These are phyloP conservation scores for Debaryomyces singareniensis DNA, from an alignment of 1,139 yeast genomes.

Conservation along the genomic window DNA sequence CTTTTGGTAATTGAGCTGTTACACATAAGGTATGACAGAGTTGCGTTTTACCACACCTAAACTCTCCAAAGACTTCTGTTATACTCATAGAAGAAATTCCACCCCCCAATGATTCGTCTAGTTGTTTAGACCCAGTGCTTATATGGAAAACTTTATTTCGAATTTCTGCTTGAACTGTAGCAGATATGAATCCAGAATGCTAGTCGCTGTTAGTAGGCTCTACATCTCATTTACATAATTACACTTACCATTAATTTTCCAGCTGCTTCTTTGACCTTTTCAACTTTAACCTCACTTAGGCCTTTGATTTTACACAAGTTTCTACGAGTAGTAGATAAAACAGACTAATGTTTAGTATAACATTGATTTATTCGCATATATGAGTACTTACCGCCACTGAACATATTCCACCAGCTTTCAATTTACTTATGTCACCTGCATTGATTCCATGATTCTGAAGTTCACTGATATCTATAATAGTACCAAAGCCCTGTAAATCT, in stretches of 20 bases:
- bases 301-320: conserved; percentile 49
- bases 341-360: conserved; percentile 26
- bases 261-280: conserved; percentile 58
- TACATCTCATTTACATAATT: background rate
- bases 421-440: conserved; percentile 50
- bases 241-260: conserved; percentile 30
- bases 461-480: conserved; percentile 42
- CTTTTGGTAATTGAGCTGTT: conserved; percentile 48
- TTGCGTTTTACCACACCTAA: conserved; percentile 57
- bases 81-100: conserved; percentile 57
- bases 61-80: conserved; percentile 60
- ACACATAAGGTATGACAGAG: conserved; percentile 56
- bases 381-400: conserved; percentile 40
- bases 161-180: conserved; percentile 43
- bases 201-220: conserved; percentile 4
- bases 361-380: background rate
- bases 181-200: conserved; percentile 48
- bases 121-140: conserved; percentile 49
- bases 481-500: conserved; percentile 6
- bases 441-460: conserved; percentile 53
- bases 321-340: conserved; percentile 48
- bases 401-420: conserved; percentile 47
- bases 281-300: conserved; percentile 52
- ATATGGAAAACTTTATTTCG: conserved; percentile 40
- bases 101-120: conserved; percentile 52